Base-by-base conservation (phyloP, 805 yeast species). In the Kuraishia borneana region DNA sequence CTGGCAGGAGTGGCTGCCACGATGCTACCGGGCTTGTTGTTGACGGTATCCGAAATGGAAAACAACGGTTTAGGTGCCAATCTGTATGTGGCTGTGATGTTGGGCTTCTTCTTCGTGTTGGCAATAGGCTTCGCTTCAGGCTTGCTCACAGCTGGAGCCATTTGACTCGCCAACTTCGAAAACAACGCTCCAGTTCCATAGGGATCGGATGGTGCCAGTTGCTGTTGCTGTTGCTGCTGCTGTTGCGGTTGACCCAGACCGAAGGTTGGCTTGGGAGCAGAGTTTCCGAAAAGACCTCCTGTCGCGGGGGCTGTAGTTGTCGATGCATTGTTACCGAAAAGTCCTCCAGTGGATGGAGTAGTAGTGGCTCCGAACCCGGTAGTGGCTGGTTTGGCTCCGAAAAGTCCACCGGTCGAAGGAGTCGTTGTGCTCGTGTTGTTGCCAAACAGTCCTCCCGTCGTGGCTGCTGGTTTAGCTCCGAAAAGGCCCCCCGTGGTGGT, bases 131-230 rank as follows among this genome's bases (percentile, higher is more conserved):
- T 70, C 10, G 73, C 73, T 7, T 65, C 48, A 5, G 79, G 75
- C 18, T 66, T 68, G 4, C 65, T 66, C 6, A 70, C 57, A 7
- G 72, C 66, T 27, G 68, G 60, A 18, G 57, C 28, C 17, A 58
- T 34, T 5, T 65, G 58, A 12, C 60, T 50, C 20, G 47, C 45
- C 7, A 58, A 60, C n/a, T 56, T 48, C 3, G 58, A 38, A 45
- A 83, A 84, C 34, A 88, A 60, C 5, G 87, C 82, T 45, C 78
- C 77, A 32, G 73, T 68, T 2, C 95, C 94, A 50, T 83, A 88
- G 30, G 96, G 95, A 50, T 80, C 73, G 39, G 65, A 63, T 37
- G 59, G 53, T 36, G 43, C 45, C 35, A 42, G 46, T 18, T 54
- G 54, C 26, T 45, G 55, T 35, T 43, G 53, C 38, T 41, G 55